Conservation (phyloP, 2,329 filamentous ascomycete genomes). For the Cyphellophora attinorum region DNA sequence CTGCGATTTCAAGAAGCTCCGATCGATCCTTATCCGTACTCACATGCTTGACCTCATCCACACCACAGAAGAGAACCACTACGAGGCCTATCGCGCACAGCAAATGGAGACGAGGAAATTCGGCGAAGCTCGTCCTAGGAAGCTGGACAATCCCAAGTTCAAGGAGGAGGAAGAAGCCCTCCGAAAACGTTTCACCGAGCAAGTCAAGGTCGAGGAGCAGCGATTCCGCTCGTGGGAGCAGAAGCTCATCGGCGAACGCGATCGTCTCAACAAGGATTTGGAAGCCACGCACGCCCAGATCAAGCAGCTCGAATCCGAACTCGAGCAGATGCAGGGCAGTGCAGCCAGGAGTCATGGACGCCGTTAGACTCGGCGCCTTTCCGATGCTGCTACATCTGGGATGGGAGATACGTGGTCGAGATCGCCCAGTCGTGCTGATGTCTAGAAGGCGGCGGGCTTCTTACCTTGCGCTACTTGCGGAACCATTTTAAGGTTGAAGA, state of each 20-base stretch:
- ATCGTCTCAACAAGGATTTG: constrained; percentile 98
- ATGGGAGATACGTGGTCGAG: too few species aligned
- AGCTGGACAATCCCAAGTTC: constrained; percentile 99
- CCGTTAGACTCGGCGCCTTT: constrained; percentile 48
- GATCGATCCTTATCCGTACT: constrained; percentile 94
- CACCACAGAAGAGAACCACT: constrained; percentile 98
- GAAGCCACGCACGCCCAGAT: constrained; percentile 85
- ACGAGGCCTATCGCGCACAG: constrained; percentile 96
- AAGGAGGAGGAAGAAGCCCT: constrained; percentile 99
- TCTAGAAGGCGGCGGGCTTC: too few species aligned
- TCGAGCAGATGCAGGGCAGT: constrained; percentile 86
- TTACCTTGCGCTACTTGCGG: too few species aligned
- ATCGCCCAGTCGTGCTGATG: too few species aligned
- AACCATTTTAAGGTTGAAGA: too few species aligned
- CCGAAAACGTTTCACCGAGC: constrained; percentile 97
- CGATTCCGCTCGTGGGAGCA: constrained; percentile 99
- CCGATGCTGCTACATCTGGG: too few species aligned
- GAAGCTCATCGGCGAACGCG: constrained; percentile 97
- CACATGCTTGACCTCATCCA: constrained; percentile 99
- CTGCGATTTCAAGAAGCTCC: constrained; percentile 99
- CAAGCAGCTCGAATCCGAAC: constrained; percentile 63
- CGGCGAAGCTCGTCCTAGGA: constrained; percentile 90
- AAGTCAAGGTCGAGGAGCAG: constrained; percentile 99
- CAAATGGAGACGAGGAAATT: constrained; percentile 99
- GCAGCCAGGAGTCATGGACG: constrained; percentile 86